Conservation (phyloP, 2,329 filamentous ascomycete species). For the Lasiodiplodia theobromae region DNA sequence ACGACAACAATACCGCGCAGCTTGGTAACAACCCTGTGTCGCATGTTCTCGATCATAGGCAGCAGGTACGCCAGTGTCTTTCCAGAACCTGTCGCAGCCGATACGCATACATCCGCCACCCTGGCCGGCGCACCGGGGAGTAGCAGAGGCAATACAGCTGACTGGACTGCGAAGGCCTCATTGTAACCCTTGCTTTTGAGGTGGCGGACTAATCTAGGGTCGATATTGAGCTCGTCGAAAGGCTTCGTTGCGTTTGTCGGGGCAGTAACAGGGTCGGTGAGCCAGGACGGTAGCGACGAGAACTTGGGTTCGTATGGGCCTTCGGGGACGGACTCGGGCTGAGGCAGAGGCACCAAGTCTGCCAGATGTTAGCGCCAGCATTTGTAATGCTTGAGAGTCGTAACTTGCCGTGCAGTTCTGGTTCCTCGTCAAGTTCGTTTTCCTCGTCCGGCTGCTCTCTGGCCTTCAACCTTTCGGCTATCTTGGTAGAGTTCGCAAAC, state of each 20-base stretch:
- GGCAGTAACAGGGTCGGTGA: slow-evolving; percentile 76
- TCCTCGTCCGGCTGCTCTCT: slow-evolving; percentile 32
- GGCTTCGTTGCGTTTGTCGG: slow-evolving; percentile 64
- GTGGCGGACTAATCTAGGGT: slow-evolving; percentile 64
- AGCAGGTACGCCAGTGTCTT: slow-evolving; percentile 93
- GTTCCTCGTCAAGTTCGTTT: slow-evolving; percentile 35
- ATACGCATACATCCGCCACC: slow-evolving; percentile 83
- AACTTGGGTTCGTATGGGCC: slow-evolving; percentile 69
- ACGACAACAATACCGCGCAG: slow-evolving; percentile 85
- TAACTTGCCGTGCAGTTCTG: slow-evolving; percentile 59
- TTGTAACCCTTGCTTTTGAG: slow-evolving; percentile 74
- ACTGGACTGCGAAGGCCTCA: slow-evolving; percentile 80
- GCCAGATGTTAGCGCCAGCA: slow-evolving; percentile 5
- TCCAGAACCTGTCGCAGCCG: slow-evolving; percentile 92
- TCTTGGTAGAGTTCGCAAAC: slow-evolving; percentile 51
- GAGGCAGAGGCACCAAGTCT: slow-evolving; percentile 81
- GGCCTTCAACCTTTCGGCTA: slow-evolving; percentile 33
- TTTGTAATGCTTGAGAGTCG: background rate
- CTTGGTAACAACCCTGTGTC: slow-evolving; percentile 67
- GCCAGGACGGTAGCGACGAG: slow-evolving; percentile 81
- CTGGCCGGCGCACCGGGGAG: slow-evolving; percentile 68
- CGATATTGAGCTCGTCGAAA: slow-evolving; percentile 72
- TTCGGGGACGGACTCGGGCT: slow-evolving; percentile 70
- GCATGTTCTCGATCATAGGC: slow-evolving; percentile 80
- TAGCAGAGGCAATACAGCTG: slow-evolving; percentile 80